Base-by-base conservation (phyloP, 495 filamentous ascomycete genomes). In the Choiromyces venosus region DNA sequence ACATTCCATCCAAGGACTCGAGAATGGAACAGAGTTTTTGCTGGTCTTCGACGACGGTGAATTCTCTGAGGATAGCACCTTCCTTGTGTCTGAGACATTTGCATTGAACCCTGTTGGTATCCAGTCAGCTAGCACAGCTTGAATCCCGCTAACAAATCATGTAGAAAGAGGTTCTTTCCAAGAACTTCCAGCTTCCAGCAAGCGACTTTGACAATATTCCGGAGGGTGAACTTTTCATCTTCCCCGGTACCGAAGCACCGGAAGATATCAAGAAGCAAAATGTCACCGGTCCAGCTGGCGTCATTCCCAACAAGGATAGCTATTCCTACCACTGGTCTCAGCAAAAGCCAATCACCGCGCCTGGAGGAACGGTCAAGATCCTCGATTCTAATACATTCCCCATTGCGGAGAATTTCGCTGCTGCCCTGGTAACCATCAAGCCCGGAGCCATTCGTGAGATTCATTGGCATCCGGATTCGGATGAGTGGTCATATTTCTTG, bases 401-500 rank as follows among this genome's bases (percentile, higher is more conserved):
- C 5, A 82, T 90, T 14, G 85, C 87, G 4, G 73, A 70, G 37
- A 87, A 85, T 75, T 89, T 91, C 82, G 87, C 87, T 1, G 87
- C 87, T 0, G 90, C 89, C 0, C 78, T 91, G 0, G 88, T 91
- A 0, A 89, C 87, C 1, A 86, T 94, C 25, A 84, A 88, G 56
- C 90, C 91, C 0, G 90, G 90, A 56, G 90, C 88, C 0, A 87
- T 94, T 86, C 87, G 91, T 4, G 91, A 94, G 80, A 87, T 94
- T 61, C 91, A 94, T 82, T 94, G 91, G 91, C 91, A 93, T 75
- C 89, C 90, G 0, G 86, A 85, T 12, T 88, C 87, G 35, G 91
- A 93, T 81, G 91, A 93, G 77, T 94, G 90, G 91, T 87, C 86
- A 1, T 94, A 90, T 83, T 93, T 93, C 83, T 86, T 93, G 66